Conservation (phyloP, 495 filamentous ascomycete species). For the Bacidia gigantensis region DNA sequence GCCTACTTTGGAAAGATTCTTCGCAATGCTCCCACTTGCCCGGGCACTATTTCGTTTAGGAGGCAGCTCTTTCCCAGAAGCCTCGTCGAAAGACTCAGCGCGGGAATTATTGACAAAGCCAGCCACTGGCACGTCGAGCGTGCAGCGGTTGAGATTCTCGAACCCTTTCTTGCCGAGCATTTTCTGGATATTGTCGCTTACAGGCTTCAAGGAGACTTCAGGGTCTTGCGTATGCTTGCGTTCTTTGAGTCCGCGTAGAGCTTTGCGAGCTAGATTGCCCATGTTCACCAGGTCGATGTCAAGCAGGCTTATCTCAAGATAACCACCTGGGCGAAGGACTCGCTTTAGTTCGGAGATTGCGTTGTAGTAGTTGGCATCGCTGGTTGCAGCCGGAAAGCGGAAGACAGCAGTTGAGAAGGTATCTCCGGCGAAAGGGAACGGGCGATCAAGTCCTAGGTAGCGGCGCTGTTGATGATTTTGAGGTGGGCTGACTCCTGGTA, state of each 20-base stretch:
- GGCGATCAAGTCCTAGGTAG: constrained; percentile 48
- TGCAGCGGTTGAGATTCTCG: constrained; percentile 69
- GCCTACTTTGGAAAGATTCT: constrained; percentile 82
- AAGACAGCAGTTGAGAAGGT: constrained; percentile 79
- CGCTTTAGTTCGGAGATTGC: constrained; percentile 80
- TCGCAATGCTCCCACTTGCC: constrained; percentile 68
- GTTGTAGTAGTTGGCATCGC: constrained; percentile 61
- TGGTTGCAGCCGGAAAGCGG: constrained; percentile 67
- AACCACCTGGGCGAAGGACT: constrained; percentile 79
- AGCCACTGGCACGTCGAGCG: constrained; percentile 79
- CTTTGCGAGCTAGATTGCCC: constrained; percentile 59
- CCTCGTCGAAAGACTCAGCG: constrained; percentile 26
- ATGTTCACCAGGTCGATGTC: constrained; percentile 82
- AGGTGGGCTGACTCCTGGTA: constrained; percentile 27
- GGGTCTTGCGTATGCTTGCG: constrained; percentile 50
- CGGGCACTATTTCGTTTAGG: constrained; percentile 22
- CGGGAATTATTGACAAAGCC: constrained; percentile 42
- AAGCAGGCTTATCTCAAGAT: constrained; percentile 73
- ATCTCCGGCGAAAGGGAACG: constrained; percentile 76
- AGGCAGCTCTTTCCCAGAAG: constrained; percentile 42
- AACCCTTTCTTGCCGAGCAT: constrained; percentile 69
- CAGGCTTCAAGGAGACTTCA: constrained; percentile 54
- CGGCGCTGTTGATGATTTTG: constrained; percentile 78
- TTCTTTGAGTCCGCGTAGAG: constrained; percentile 66
- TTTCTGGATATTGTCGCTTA: constrained; percentile 64